A percentile compares a stretch with the other conserved stretches of the same genome.
Conservation (phyloP, 2,329 filamentous ascomycete genomes). For the Nemania sp. region DNA sequence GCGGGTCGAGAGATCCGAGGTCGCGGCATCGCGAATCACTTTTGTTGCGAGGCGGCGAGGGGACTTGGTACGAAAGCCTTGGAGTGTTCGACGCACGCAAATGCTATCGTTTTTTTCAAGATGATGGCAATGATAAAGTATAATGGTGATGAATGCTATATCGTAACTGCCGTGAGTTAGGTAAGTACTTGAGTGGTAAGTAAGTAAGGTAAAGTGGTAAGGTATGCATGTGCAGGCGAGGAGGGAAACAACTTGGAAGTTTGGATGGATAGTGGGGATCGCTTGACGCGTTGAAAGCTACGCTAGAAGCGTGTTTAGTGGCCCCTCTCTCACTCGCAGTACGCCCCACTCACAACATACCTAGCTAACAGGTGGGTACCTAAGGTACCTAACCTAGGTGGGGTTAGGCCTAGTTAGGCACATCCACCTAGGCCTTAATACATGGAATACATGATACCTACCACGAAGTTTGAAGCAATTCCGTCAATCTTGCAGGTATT, state of each 20-base stretch:
- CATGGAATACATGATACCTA: too few species aligned
- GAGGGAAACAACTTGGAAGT: conserved; percentile 18
- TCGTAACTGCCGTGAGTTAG: conserved; percentile 10
- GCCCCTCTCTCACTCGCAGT: not conserved
- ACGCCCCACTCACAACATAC: conserved; percentile 7
- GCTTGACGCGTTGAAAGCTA: conserved; percentile 31
- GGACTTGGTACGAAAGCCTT: not conserved
- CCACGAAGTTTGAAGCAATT: too few species aligned
- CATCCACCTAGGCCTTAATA: too few species aligned
- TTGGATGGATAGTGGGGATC: conserved; percentile 25
- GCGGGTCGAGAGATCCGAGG: conserved; percentile 35
- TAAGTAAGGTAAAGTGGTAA: too few species aligned
- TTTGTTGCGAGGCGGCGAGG: not conserved
- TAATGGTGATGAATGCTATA: not conserved
- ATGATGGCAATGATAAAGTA: not conserved
- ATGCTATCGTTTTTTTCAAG: not conserved
- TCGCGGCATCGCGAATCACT: conserved; percentile 36
- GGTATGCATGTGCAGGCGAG: not conserved
- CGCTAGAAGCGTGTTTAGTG: conserved; percentile 31
- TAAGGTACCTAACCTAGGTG: not conserved
- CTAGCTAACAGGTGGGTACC: not conserved
- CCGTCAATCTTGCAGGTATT: too few species aligned
- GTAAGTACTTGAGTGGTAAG: too few species aligned
- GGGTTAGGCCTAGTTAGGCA: too few species aligned
- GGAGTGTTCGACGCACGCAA: not conserved